Conservation (phyloP, 148 eudicot species). For the Simmondsia chinensis region DNA sequence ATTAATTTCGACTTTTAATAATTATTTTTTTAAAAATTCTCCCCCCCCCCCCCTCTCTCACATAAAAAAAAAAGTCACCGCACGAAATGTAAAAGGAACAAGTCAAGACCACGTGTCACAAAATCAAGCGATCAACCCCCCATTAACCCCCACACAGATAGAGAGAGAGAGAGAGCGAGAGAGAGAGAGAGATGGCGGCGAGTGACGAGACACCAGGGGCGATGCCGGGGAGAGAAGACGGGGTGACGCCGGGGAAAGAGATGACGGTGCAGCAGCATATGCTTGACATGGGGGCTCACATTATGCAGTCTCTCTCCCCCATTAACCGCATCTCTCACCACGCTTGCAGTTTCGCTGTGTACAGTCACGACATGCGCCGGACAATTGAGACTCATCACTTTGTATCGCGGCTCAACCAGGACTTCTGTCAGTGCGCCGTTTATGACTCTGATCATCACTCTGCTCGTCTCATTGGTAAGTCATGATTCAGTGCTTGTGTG, state of each 20-base stretch:
- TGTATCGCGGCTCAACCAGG: conserved; percentile 49
- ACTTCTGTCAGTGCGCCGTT: conserved; percentile 74
- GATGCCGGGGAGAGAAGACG: conserved; percentile 16
- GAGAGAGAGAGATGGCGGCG: conserved; percentile 12
- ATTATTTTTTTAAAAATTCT: no score
- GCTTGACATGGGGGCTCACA: conserved; percentile 60
- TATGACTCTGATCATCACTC: conserved; percentile 52
- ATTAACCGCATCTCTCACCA: conserved; percentile 49
- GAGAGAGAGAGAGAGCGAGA: not conserved
- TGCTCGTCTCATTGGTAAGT: conserved; percentile 79
- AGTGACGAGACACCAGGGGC: conserved; percentile 16
- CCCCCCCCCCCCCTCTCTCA: no score
- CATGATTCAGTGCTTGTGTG: no score
- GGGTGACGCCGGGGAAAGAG: conserved; percentile 43
- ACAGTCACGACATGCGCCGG: conserved; percentile 68
- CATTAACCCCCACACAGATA: not conserved
- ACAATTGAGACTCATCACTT: conserved; percentile 82
- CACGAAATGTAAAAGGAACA: no score
- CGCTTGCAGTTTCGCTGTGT: conserved; percentile 57
- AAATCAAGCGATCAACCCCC: no score
- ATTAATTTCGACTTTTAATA: no score
- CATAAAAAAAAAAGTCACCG: no score
- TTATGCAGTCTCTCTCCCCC: conserved; percentile 58
- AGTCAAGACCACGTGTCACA: no score
- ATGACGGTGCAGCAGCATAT: conserved; percentile 42